Conservation (phyloP, 352 stramenopile genomes). For the Synura sp. region DNA sequence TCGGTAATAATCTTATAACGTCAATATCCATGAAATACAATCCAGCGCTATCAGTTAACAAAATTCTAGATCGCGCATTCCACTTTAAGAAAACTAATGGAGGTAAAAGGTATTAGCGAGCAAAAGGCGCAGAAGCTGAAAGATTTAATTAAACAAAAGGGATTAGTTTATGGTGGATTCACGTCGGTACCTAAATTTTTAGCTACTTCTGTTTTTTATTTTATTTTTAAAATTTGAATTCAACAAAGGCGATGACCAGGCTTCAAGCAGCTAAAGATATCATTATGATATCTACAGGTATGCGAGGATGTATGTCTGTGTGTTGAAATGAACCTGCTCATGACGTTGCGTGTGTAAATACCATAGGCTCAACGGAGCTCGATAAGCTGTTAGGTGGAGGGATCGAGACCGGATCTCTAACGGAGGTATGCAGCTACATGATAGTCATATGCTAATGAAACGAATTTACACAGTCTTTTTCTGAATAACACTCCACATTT, state of each 20-base stretch:
- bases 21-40: not conserved
- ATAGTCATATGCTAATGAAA: too few relatives aligned
- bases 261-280: conserved; percentile 79
- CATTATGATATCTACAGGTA: conserved; percentile 81
- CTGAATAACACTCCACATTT: too few relatives aligned
- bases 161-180: conserved; percentile 97
- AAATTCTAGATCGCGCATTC: conserved; percentile 78
- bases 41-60: too few relatives aligned
- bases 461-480: too few relatives aligned
- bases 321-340: not conserved
- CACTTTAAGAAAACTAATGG: conserved; percentile 91
- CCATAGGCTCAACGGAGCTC: conserved; percentile 60
- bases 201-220: not conserved
- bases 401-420: conserved; percentile 86
- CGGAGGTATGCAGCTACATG: conserved; percentile 46
- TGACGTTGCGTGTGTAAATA: not conserved
- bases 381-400: conserved; percentile 79
- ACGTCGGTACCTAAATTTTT: conserved; percentile 73
- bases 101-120: conserved; percentile 98
- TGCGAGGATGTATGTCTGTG: conserved; percentile 62
- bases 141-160: conserved; percentile 78
- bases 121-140: conserved; percentile 98
- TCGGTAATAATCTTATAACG: conserved; percentile 63
- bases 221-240: not conserved
- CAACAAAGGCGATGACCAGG: conserved; percentile 68